These are phyloP conservation scores for Phtheirospermum japonicum DNA, from an alignment of 257 asterid species.

Conservation along the genomic window DNA sequence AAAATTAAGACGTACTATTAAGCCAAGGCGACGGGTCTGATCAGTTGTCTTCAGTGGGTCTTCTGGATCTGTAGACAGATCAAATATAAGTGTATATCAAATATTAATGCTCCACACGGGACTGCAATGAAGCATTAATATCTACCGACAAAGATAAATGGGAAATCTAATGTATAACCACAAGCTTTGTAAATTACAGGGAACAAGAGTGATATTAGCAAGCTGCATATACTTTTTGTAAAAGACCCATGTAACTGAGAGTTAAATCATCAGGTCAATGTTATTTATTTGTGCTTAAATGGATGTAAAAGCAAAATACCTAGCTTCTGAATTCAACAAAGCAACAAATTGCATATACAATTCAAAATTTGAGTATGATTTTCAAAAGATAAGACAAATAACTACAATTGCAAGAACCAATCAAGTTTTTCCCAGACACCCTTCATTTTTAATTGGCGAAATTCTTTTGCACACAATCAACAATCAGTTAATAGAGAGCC, in stretches of 20 bases:
- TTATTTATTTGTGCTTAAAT: neutral
- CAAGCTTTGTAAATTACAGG: constrained; percentile 1
- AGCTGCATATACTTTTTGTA: neutral
- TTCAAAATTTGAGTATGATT: too few relatives aligned
- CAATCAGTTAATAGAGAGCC: too few relatives aligned
- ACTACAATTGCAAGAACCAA: too few relatives aligned
- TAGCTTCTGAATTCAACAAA: constrained; percentile 12
- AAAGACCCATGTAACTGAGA: neutral
- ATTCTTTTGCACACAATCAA: too few relatives aligned
- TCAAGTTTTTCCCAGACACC: too few relatives aligned
- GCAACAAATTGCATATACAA: neutral
- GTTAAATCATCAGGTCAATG: neutral
- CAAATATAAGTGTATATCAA: neutral
- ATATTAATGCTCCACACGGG: neutral
- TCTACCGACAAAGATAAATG: neutral
- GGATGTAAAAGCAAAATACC: neutral
- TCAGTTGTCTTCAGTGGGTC: constrained; percentile 98
- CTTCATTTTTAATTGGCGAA: too few relatives aligned
- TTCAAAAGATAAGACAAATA: too few relatives aligned
- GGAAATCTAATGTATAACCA: constrained; percentile 8
- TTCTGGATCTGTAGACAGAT: constrained; percentile 63
- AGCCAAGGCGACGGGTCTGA: constrained; percentile 84
- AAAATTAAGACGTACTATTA: constrained; percentile 60
- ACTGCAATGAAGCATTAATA: neutral
- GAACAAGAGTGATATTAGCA: neutral